Evolutionary conservation across 495 filamentous ascomycete species (phyloP), one percentile per base, ranked within the genome.

Genomic region (Penicillium coprophilum): DNA sequence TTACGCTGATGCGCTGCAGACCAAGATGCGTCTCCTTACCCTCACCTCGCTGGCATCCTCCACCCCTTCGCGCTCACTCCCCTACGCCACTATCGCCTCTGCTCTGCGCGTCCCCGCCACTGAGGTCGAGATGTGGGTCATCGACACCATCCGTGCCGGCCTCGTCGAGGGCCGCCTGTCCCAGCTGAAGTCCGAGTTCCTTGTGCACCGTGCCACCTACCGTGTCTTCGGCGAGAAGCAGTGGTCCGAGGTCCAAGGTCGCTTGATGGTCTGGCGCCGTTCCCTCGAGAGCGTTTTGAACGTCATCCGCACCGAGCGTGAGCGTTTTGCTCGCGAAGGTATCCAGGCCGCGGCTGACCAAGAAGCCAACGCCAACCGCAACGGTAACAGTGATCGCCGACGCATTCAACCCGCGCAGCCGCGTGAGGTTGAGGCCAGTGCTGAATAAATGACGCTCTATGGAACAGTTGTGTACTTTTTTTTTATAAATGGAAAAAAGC

Each of bases 41-140:
- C 86, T 98, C 50, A 89, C 93, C 45, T 91, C 88, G 15, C 79
- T 97, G 30, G 91, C 92, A 17, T 90, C 95, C 30, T 82, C 86
- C 57, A 88, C 88, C 15, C 84, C 85, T 15, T 90, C 84, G 60
- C 87, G 92, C 55, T 89, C 91, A 50, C 83, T 98, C 39, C 86
- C 91, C 32, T 98, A 98, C 74, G 78, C 77, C 59, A 80, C 82
- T 55, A 96, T 98, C 64, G 82, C 88, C 40, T 84, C 87, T 55
- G 85, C 90, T 6, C 83, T 98, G 34, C 87, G 92, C 70, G 85
- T 98, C 39, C 84, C 89, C 17, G 60, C 69, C 27, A 85, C 88
- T 54, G 91, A 97, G 44, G 90, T 96, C 10, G 94, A 98, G 80
- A 87, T 91, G 81, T 98, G 94, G 94, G 88, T 96, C 49, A 98